Base-by-base conservation (phyloP, 352 stramenopile species). In the Phytopythium boreale region DNA sequence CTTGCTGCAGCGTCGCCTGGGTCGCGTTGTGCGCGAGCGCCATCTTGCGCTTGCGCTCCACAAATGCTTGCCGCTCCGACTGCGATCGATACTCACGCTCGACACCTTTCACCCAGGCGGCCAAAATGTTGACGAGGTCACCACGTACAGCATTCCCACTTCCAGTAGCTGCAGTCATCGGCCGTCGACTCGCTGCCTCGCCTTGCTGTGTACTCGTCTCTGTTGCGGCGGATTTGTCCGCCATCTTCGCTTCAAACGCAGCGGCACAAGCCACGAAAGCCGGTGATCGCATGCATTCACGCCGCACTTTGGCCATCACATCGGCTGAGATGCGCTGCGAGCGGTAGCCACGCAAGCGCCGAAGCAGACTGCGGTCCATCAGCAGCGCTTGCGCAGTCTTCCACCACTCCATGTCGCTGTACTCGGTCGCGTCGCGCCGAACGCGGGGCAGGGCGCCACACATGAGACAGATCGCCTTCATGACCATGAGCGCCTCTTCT, bases 361-460 rank as follows among this genome's bases (percentile, higher is more conserved):
- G 79, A 20, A 94, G 52, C 11, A 94, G 59, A 44, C 71, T 80
- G 26, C 86, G 79, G 63, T 94, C 84, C 84, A 94, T 94, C 19
- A 94, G 70, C 62, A 94, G 52, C 12, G 86, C 84, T 58, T 94
- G 86, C 15, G 79, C 77, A 0, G 83, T 84, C 56, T 91, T 90
- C 85, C 83, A 92, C 85, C 85, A 94, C 52, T 94, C 85, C 19
- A 82, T 59, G 59, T 85, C 82, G 2, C 78, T 89, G 64, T 92
- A 94, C 61, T 92, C 81, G 15, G 73, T 77, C 6, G 81, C 79
- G 26, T 84, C 80, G 3, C 71, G 68, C 0, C 80, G 72, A 1
- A 81, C 81, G 15, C 81, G 79, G 36, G 81, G 84, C 24, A 89
- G 43, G 0, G 80, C 77, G 0, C 80, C 82, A 36, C 79, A 86